Conservation (phyloP, 176 grass and related monocot species). For the Saccharum spontaneum region DNA sequence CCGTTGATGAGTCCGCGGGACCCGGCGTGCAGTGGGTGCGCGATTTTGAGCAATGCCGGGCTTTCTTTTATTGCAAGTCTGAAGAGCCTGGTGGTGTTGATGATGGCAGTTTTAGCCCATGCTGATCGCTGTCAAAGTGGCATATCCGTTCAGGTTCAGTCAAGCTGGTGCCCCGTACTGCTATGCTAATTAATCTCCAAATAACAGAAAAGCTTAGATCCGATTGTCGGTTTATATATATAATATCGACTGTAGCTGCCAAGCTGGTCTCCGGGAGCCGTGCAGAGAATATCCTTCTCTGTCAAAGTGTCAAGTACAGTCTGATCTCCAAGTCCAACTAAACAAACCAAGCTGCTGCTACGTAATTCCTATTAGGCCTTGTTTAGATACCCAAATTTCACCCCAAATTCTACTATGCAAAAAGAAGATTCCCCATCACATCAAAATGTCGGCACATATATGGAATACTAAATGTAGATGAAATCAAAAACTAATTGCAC, state of each 20-base stretch:
- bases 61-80: not conserved
- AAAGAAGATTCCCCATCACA: too few relatives aligned
- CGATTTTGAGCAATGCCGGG: not conserved
- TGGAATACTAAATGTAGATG: too few relatives aligned
- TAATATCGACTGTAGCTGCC: not conserved
- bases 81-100: not conserved
- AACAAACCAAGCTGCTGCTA: not conserved
- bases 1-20: not conserved
- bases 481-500: too few relatives aligned
- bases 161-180: not conserved
- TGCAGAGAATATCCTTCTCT: too few relatives aligned
- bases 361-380: too few relatives aligned
- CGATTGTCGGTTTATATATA: not conserved
- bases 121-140: not conserved
- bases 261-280: not conserved
- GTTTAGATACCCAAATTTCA: too few relatives aligned
- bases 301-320: not conserved
- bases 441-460: too few relatives aligned
- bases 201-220: not conserved
- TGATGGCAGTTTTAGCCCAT: not conserved
- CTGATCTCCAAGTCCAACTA: not conserved
- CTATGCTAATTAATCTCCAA: not conserved
- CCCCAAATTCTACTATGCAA: too few relatives aligned
- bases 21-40: not conserved
- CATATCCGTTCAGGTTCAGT: not conserved